phyloP scores from a whole-genome alignment of 495 filamentous ascomycete genomes.

The Pseudotulostoma volvatum region DNA sequence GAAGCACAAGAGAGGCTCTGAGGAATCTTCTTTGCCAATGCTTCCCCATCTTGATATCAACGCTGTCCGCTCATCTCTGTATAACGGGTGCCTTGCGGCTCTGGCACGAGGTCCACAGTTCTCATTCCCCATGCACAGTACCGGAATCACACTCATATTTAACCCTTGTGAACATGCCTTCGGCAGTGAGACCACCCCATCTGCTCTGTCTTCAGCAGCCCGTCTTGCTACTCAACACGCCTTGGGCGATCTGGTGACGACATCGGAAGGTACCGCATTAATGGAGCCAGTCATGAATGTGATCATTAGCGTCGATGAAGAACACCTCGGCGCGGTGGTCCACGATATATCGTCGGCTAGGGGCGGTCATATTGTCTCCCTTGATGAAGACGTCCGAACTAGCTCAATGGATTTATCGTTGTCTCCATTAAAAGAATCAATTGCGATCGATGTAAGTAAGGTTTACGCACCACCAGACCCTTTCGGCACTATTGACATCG shows the following conservation, averaged over 20 bases:
- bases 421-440: conserved; percentile 11
- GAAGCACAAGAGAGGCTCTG: conserved; percentile 9
- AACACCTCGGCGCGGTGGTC: conserved; percentile 65
- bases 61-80: conserved; percentile 44
- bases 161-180: conserved; percentile 49
- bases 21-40: conserved; percentile 27
- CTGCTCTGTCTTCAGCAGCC: conserved; percentile 65
- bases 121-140: conserved; percentile 55
- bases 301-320: conserved; percentile 68
- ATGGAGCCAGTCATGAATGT: conserved; percentile 91
- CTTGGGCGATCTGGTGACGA: conserved; percentile 32
- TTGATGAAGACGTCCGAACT: conserved; percentile 43
- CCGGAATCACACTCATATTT: conserved; percentile 50
- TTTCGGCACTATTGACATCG: conserved; percentile 38
- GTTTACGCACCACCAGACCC: conserved; percentile 80
- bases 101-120: conserved; percentile 71
- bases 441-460: conserved; percentile 44
- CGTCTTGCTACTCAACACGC: conserved; percentile 52
- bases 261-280: conserved; percentile 33
- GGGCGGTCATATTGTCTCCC: conserved; percentile 71
- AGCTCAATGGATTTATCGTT: conserved; percentile 12
- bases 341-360: conserved; percentile 72
- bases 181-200: conserved; percentile 45
- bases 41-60: conserved; percentile 40
- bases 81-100: conserved; percentile 68